Evolutionary conservation across 352 stramenopile genomes (phyloP), one percentile per base, ranked within the genome.

Genomic region (Phytophthora tentaculata): DNA sequence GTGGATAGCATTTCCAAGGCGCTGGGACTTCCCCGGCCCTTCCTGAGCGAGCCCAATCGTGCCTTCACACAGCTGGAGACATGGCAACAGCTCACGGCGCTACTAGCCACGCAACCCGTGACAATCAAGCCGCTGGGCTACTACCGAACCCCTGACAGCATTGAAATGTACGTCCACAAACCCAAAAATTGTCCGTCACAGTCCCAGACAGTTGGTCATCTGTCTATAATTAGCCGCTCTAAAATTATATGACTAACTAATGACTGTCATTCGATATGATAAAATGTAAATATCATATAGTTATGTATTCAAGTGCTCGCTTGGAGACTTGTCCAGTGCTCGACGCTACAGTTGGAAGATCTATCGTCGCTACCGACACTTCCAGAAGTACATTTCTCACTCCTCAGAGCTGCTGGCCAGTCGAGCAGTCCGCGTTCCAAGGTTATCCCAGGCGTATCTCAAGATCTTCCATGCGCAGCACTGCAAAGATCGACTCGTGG

Each of bases 291-390:
- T 32, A 24, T 63, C 1, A n/a, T 59, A 56, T 56, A 95, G 87
- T 19, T 94, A 95, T 61, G 87, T 94, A 22, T 92, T 95, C 50
- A 84, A 95, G 45, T 92, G 86, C 37, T 71, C 66, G 0, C 61
- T 94, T 12, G 74, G 80, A 17, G 68, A 67, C 22, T 45, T 16
- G 8, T 63, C 77, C 19, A 69, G 64, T 26, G 67, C 87, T 37
- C 22, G 45, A 19, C n/a, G 24, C n/a, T 67, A 61, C 47, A 84
- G 74, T 35, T 95, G 87, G 87, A 92, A 92, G 61, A 88, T 95
- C 59, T 93, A 94, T 48, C 82, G 86, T 8, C 86, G 88, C n/a
- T 95, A 95, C 64, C 74, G 88, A 29, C 85, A 95, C 20, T 95
- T 95, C 73, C 80, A 95, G 55, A 74, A 81, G 53, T 93, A 92